Evolutionary conservation across 176 grass and related monocot genomes (phyloP), one percentile per base, ranked within the genome.

Genomic region (Aegilops bicornis): DNA sequence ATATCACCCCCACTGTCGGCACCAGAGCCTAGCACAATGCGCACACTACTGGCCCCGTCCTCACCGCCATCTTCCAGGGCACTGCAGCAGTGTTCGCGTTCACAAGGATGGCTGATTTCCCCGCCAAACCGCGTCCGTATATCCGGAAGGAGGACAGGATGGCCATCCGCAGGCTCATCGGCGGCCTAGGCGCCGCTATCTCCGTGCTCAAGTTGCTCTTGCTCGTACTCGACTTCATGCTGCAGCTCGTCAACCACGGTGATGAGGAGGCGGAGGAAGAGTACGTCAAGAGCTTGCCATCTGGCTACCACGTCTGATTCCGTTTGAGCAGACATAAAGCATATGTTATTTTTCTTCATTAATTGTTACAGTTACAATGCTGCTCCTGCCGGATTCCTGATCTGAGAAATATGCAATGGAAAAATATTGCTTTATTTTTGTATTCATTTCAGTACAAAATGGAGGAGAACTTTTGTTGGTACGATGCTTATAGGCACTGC

Each of bases 21-120:
- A 27, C 27, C 27, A 27, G 27, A 35, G 33, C 33, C 22, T 31
- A 85, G 11, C 88, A 91, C 86, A 58, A 87, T 31, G 78, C 84
- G 25, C 95, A 94, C 86, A 94, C 92, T 30, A 87, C 76, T 23
- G 84, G 85, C 7, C 79, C 92, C 69, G 82, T 89, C n/a, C 94
- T 97, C 83, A 91, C 94, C 4, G 94, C 94, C 50, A 97, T 97
- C 78, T 97, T 97, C 86, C 89, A 97, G 78, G 92, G 89, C 10
- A 89, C 87, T 14, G 87, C 88, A n/a, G 84, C 84, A 56, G 77
- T 94, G 62, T 77, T 91, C 65, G 87, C 92, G 27, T 27, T 27
- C 1, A 27, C 27, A 27, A 27, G 27, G 27, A 27, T 27, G 27
- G 27, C 27, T 27, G 27, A 27, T 1, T 86, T 94, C 76, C 87